A percentile compares a stretch with the other conserved stretches of the same genome.
Conservation (phyloP, 2,329 filamentous ascomycete species). For the Zopfia rhizophila region DNA sequence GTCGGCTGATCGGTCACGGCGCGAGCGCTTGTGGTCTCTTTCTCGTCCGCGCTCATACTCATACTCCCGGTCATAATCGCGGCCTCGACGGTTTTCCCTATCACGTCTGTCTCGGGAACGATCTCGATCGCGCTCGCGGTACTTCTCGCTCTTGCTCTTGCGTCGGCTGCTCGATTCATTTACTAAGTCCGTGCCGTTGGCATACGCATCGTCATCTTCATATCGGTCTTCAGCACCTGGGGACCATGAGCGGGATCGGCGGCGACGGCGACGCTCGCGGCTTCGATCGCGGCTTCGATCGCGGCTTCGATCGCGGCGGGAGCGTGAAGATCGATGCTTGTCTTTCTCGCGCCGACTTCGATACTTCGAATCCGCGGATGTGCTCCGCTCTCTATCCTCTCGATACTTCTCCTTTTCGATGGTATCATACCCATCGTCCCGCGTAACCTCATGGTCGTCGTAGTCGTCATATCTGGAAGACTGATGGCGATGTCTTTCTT, state of each 20-base stretch:
- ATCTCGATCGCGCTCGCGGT: conserved; percentile 45
- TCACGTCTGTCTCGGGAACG: conserved; percentile 58
- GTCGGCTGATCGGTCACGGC: conserved; percentile 58
- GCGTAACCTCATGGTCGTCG: conserved; percentile 53
- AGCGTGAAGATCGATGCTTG: conserved; percentile 56
- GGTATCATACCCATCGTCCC: conserved; percentile 50
- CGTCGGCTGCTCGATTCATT: conserved; percentile 44
- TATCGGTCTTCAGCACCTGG: conserved; percentile 40
- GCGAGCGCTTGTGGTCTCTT: conserved; percentile 60
- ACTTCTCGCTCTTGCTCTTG: conserved; percentile 50
- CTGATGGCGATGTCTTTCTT: conserved; percentile 59
- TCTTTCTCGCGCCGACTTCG: conserved; percentile 64
- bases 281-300: conserved; percentile 58
- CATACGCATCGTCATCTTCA: conserved; percentile 43
- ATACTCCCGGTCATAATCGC: conserved; percentile 59
- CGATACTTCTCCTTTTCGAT: conserved; percentile 37
- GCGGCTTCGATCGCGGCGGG: conserved; percentile 57
- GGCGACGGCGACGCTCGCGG: conserved; percentile 55
- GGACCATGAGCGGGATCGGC: conserved; percentile 54
- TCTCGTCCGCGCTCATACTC: conserved; percentile 49
- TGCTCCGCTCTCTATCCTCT: conserved; percentile 69
- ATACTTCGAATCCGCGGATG: conserved; percentile 70
- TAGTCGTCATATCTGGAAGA: conserved; percentile 56
- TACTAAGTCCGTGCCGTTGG: conserved; percentile 35
- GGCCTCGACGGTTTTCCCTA: conserved; percentile 61